Evolutionary conservation across 495 filamentous ascomycete species (phyloP), one percentile per base, ranked within the genome.

Genomic region (Cercophora scortea): DNA sequence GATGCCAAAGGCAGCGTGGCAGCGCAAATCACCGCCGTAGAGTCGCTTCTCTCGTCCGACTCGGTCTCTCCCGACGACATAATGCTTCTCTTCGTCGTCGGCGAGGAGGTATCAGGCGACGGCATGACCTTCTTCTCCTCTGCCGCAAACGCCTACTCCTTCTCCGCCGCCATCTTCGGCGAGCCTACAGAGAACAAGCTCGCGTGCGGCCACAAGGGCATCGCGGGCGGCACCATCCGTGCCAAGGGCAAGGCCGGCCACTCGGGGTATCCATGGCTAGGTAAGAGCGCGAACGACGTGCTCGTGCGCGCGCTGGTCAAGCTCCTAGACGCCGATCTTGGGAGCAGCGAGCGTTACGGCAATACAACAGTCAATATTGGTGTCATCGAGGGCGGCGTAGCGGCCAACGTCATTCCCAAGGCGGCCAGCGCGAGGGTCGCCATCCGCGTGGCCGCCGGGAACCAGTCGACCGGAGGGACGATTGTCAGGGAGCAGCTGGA

Each of bases 1-100:
- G 92, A 98, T 64, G 92, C 88, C 52, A 98, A 98, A 65, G 90
- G 73, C 38, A 86, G 83, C 69, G 84, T 98, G 9, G 92, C 93
- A 4, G 76, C 88, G 5, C 87, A 90, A 60, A 76, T 90, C 53
- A 79, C 73, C 45, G 88, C 89, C 6, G 67, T 85, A 3, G 69
- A 81, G 51, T 76, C 84, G 46, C 76, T 89, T 17, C 68, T 91
- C 13, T 53, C 63, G 0, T 45, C 67, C 0, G 57, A 70, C 13
- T 8, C 42, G 15, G 44, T 84, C 17, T 34, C 51, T 4, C 61
- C 62, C 5, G 69, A 66, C 2, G 72, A 81, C 39, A 65, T 94
- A 3, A 84, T 82, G 42, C 78, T 97, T 8, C 79, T 96, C 25
- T 96, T 85, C 70, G 92, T 97, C 8, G 89, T 95, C 3, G 89